Percentiles rank a stretch among this genome's conserved stretches.
These are phyloP conservation scores for Catunica adiposa DNA, from an alignment of 2,329 filamentous ascomycete species.

Conservation along the genomic window DNA sequence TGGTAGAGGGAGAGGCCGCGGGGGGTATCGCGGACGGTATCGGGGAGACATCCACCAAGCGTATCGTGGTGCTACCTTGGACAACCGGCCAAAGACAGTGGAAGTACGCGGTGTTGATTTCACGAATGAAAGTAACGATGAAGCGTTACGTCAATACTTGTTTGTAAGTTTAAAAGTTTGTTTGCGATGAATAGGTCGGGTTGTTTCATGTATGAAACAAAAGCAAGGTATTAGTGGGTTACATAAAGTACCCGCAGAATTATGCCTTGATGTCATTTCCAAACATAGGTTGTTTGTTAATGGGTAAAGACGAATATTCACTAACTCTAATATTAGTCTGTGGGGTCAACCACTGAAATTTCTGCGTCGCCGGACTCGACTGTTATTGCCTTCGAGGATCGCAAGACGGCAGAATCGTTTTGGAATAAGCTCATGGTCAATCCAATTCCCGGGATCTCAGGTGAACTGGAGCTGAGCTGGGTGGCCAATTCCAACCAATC, in stretches of 20 bases:
- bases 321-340: slow-evolving; percentile 26
- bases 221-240: background rate
- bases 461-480: slow-evolving; percentile 52
- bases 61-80: slow-evolving; percentile 50
- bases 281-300: background rate
- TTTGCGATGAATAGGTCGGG: background rate
- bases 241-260: background rate
- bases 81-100: slow-evolving; percentile 58
- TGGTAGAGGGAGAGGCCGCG: slow-evolving; percentile 22
- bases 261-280: background rate
- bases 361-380: slow-evolving; percentile 31
- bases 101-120: slow-evolving; percentile 48
- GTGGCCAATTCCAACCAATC: slow-evolving; percentile 22
- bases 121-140: slow-evolving; percentile 45
- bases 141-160: slow-evolving; percentile 54
- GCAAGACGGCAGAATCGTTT: slow-evolving; percentile 55
- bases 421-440: slow-evolving; percentile 40
- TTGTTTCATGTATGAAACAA: background rate
- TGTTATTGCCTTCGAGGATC: slow-evolving; percentile 47
- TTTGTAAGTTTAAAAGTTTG: slow-evolving; percentile 32
- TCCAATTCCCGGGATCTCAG: slow-evolving; percentile 44
- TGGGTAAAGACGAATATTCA: background rate
- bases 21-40: slow-evolving; percentile 16
- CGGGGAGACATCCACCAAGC: slow-evolving; percentile 32
- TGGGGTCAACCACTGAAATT: slow-evolving; percentile 46